phyloP scores from a whole-genome alignment of 345 rosid genomes.

The Linum trigynum region DNA sequence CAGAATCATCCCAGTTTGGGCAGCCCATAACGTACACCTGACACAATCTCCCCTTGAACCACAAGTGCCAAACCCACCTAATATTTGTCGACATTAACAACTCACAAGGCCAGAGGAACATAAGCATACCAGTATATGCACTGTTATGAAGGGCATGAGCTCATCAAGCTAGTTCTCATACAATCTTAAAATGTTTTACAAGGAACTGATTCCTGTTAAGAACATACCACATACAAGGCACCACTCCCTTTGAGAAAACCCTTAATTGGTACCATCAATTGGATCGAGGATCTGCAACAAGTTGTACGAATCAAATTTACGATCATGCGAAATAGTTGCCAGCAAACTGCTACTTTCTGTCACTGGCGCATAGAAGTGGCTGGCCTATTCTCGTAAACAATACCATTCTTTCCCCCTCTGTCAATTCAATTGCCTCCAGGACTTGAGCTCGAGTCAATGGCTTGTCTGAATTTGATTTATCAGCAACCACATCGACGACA shows the following conservation, averaged over 20 bases:
- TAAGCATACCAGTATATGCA: neutral
- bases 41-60: slow-evolving; percentile 63
- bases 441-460: slow-evolving; percentile 48
- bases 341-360: neutral
- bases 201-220: neutral
- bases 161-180: too few relatives aligned
- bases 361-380: slow-evolving; percentile 34
- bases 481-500: slow-evolving; percentile 47
- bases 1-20: slow-evolving; percentile 59
- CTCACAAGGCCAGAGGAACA: neutral
- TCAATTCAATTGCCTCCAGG: slow-evolving; percentile 83
- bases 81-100: slow-evolving; percentile 10
- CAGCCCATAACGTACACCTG: slow-evolving; percentile 87
- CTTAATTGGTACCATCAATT: slow-evolving; percentile 74
- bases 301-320: slow-evolving; percentile 3
- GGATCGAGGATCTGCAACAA: slow-evolving; percentile 72
- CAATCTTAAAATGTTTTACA: too few relatives aligned
- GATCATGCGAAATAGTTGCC: too few relatives aligned
- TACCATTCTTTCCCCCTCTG: slow-evolving; percentile 57
- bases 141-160: neutral
- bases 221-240: slow-evolving; percentile 71
- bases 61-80: slow-evolving; percentile 93
- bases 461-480: slow-evolving; percentile 31
- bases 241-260: slow-evolving; percentile 68
- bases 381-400: slow-evolving; percentile 46